Evolutionary conservation across 2,329 filamentous ascomycete species (phyloP), one percentile per base, ranked within the genome.

Genomic region (Xylariaceae sp.): DNA sequence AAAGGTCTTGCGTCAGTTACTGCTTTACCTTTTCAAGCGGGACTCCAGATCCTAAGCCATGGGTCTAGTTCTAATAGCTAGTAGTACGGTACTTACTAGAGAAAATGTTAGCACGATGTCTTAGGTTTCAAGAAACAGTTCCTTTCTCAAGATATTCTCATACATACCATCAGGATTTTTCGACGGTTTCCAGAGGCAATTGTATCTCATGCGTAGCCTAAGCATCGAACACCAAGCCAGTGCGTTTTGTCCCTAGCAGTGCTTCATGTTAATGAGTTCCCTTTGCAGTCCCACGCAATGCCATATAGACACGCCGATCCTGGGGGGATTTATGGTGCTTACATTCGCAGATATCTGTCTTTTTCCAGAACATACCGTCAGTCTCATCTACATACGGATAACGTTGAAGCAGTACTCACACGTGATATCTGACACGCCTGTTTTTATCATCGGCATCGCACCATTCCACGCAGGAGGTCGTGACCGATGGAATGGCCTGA

Each of bases 381-480:
- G 15, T 36, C 10, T 5, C 33, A 12, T 14, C 33, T 14, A 3
- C 33, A 36, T 5, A 36, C n/a, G n/a, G 33, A 14, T 5, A 12
- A 36, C 15, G 12, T 36, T 36, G 33, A 36, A 15, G 33, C 15
- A 36, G 33, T 6, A 31, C 55, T 58, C 32, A 58, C 55, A 59
- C 54, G 12, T 58, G 53, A 30, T 56, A 59, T 31, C 51, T 43
- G 2, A 56, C 40, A 6, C 53, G 52, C 15, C 51, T 45, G 17
- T 41, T 49, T 39, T 31, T 14, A 4, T 48, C 42, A 9, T 49
- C 38, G 40, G 48, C 49, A 33, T 54, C 49, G 41, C 55, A 58
- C 31, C 56, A 58, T 19, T 59, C 57, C 3, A 52, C 56, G 39
- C 53, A 59, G 11, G 53, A 49, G 6, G 48, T 53, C 3, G 41